These are phyloP conservation scores for Aureobasidium sp. DNA, from an alignment of 2,329 filamentous ascomycete genomes.

Conservation along the genomic window DNA sequence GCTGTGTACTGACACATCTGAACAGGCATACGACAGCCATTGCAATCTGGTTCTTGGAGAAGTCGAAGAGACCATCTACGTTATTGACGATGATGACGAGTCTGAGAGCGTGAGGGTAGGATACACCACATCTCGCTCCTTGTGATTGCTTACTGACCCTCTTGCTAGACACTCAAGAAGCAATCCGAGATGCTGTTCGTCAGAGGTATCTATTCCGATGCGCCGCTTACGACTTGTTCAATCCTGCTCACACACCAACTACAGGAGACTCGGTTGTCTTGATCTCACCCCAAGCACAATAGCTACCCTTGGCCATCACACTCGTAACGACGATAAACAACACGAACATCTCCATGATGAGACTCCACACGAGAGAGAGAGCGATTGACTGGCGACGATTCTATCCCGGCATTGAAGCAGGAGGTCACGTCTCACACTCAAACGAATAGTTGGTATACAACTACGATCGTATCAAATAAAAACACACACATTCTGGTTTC, in stretches of 20 bases:
- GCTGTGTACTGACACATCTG: neutral
- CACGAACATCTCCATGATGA: neutral
- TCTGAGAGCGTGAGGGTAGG: constrained; percentile 70
- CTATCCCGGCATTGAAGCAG: neutral
- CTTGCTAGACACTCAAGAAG: constrained; percentile 86
- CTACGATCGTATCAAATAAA: constrained; percentile 12
- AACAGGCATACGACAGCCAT: constrained; percentile 96
- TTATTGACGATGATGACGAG: constrained; percentile 88
- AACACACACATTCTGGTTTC: constrained; percentile 20
- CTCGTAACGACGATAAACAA: neutral
- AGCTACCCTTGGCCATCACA: neutral
- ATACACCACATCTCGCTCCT: neutral
- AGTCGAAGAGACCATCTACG: constrained; percentile 97
- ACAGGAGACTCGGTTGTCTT: constrained; percentile 57
- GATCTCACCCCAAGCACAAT: constrained; percentile 46
- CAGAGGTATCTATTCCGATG: constrained; percentile 70
- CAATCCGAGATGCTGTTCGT: constrained; percentile 99
- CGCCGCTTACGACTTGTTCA: neutral
- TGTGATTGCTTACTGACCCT: constrained; percentile 12
- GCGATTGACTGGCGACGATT: constrained; percentile 3
- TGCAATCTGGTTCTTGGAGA: constrained; percentile 98
- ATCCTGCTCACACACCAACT: neutral
- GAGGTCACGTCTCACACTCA: neutral
- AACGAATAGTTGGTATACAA: constrained; percentile 10
- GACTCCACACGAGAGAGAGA: neutral